A percentile compares a stretch with the other conserved stretches of the same genome.
Conservation (phyloP, 1,139 yeast genomes). For the Blastobotrys petasosporus region DNA sequence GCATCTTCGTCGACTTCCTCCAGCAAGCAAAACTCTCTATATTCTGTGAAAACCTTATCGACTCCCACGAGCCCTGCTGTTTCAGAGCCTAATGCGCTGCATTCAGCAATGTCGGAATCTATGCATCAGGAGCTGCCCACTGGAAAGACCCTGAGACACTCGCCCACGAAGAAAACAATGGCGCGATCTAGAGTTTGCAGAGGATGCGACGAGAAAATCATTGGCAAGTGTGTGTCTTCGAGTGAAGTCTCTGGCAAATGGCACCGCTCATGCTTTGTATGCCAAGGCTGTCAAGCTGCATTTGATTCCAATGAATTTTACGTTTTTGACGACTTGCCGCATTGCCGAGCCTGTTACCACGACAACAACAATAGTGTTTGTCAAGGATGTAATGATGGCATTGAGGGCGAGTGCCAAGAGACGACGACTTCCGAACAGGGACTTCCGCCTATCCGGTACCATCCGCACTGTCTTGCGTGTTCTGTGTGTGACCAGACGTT, state of each 20-base stretch:
- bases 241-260: constrained; percentile 85
- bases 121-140: not conserved
- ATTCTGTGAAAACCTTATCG: constrained; percentile 8
- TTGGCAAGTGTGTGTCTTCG: constrained; percentile 62
- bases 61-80: constrained; percentile 11
- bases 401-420: constrained; percentile 88
- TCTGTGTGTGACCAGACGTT: constrained; percentile 29
- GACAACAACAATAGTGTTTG: constrained; percentile 69
- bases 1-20: constrained; percentile 9
- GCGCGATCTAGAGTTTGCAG: constrained; percentile 26
- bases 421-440: constrained; percentile 27
- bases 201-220: constrained; percentile 48
- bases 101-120: not conserved
- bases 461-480: constrained; percentile 32
- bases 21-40: constrained; percentile 9
- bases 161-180: constrained; percentile 12
- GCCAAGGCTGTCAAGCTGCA: constrained; percentile 51
- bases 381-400: constrained; percentile 61
- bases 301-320: constrained; percentile 52
- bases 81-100: not conserved
- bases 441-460: constrained; percentile 21
- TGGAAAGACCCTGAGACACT: not conserved
- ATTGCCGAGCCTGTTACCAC: constrained; percentile 77
- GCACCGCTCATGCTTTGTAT: constrained; percentile 82
- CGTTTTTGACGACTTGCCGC: constrained; percentile 71